Percentiles rank a stretch among this genome's conserved stretches.
These are phyloP conservation scores for Trichoderma lentiforme DNA, from an alignment of 2,329 filamentous ascomycete species.

Conservation along the genomic window DNA sequence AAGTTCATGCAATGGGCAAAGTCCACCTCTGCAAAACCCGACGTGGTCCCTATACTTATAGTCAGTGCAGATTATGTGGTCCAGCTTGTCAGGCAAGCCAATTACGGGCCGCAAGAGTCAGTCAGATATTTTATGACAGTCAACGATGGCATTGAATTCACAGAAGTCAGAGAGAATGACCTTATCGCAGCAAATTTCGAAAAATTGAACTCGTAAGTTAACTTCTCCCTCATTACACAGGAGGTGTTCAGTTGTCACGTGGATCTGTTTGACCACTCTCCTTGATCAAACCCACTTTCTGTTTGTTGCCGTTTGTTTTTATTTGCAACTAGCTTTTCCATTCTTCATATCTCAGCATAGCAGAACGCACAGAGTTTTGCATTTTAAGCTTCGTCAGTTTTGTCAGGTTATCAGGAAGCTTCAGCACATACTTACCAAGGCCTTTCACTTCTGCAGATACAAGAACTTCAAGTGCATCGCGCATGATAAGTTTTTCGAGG, in stretches of 20 bases:
- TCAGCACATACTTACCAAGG: neutral
- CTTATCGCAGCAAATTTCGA: neutral
- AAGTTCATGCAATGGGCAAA: neutral
- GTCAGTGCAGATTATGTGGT: neutral
- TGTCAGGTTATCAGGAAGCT: neutral
- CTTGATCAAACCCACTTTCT: no score
- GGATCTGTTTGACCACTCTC: no score
- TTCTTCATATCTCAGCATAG: no score
- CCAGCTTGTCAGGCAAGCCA: neutral
- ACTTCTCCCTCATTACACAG: neutral
- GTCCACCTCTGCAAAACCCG: neutral
- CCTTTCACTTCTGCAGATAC: neutral
- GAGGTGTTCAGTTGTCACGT: no score
- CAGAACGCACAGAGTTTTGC: no score
- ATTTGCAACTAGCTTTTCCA: no score
- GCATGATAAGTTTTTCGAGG: neutral
- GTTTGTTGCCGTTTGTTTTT: no score
- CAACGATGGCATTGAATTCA: neutral
- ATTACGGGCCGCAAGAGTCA: neutral
- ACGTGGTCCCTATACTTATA: no score
- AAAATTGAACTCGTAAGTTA: neutral
- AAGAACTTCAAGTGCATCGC: neutral
- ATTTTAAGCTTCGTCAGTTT: no score
- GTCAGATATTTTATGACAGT: neutral
- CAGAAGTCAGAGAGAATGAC: neutral